A percentile compares a stretch with the other conserved stretches of the same genome.
Evolutionary conservation across 169 alveolate genomes (phyloP).

Genomic region (Miamiensis avidus): DNA sequence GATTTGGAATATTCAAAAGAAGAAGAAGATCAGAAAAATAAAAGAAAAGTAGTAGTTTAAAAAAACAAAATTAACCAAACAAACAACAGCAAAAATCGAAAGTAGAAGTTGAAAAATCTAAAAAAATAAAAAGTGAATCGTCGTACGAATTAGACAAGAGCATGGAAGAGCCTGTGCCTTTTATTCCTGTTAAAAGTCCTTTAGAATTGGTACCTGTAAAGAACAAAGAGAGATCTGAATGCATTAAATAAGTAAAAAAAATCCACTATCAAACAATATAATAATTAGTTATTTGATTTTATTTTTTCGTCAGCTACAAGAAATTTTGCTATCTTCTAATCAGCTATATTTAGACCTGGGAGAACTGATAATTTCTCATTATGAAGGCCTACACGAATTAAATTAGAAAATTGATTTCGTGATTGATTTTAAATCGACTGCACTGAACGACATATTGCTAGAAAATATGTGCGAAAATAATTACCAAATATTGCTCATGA

Average conservation of each 20-base stretch:
- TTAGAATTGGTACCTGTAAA: conserved; percentile 8
- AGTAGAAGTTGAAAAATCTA: too few relatives aligned
- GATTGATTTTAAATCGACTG: conserved; percentile 28
- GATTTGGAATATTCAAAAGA: background rate
- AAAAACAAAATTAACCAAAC: too few relatives aligned
- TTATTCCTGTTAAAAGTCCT: conserved; percentile 13
- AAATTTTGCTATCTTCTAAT: conserved; percentile 14
- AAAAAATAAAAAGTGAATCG: too few relatives aligned
- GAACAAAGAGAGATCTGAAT: conserved; percentile 8
- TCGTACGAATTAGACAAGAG: background rate
- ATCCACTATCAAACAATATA: too few relatives aligned
- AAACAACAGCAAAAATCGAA: background rate
- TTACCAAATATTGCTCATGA: conserved; percentile 21
- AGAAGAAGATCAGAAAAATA: background rate
- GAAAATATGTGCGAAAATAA: conserved; percentile 39
- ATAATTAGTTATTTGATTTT: background rate
- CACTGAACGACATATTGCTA: conserved; percentile 26
- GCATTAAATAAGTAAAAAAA: conserved; percentile 20
- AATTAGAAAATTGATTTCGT: conserved; percentile 35
- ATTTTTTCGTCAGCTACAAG: background rate
- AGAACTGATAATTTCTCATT: conserved; percentile 9
- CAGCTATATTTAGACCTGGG: conserved; percentile 12
- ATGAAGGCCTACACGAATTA: conserved; percentile 34
- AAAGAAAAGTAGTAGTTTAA: background rate
- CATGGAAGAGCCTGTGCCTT: background rate